phyloP scores from a whole-genome alignment of 2,329 filamentous ascomycete species.

The Phyllosticta citribraziliensis region DNA sequence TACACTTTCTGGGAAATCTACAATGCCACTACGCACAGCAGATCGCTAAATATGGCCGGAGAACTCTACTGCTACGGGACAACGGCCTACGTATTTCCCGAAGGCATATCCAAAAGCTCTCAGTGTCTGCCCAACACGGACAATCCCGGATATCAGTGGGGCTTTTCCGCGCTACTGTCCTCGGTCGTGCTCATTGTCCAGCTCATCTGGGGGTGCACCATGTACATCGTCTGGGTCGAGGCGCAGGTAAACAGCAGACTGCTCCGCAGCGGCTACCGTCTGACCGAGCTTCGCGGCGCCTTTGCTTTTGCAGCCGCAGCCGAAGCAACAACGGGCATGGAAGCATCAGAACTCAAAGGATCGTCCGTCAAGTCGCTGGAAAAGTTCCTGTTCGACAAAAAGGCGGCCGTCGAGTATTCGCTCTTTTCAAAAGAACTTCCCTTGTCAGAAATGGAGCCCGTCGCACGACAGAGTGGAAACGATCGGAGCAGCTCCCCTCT shows the following conservation, averaged over 20 bases:
- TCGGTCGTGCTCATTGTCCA: constrained; percentile 23
- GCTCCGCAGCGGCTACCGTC: constrained; percentile 19
- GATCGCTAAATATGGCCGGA: no score
- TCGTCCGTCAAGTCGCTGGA: constrained; percentile 10
- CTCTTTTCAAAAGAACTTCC: not conserved
- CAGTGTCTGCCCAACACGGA: constrained; percentile 22
- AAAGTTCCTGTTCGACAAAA: not conserved
- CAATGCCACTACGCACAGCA: constrained; percentile 13
- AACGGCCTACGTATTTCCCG: not conserved
- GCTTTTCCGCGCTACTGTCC: constrained; percentile 27
- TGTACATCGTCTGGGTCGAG: constrained; percentile 28
- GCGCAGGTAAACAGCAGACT: constrained; percentile 20
- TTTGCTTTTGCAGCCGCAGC: constrained; percentile 21
- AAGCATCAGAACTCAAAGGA: constrained; percentile 15
- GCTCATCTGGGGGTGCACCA: constrained; percentile 21
- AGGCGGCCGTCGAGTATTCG: not conserved
- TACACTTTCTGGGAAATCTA: not conserved
- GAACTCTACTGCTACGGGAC: not conserved
- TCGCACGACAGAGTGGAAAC: not conserved
- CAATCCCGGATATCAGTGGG: constrained; percentile 24
- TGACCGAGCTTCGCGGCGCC: constrained; percentile 24
- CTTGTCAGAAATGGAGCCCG: not conserved
- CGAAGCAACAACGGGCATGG: constrained; percentile 17
- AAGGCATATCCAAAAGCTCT: constrained; percentile 13
- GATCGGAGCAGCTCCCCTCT: not conserved